Evolutionary conservation across 2,329 filamentous ascomycete species (phyloP).

Genomic region (Microsporum canis): DNA sequence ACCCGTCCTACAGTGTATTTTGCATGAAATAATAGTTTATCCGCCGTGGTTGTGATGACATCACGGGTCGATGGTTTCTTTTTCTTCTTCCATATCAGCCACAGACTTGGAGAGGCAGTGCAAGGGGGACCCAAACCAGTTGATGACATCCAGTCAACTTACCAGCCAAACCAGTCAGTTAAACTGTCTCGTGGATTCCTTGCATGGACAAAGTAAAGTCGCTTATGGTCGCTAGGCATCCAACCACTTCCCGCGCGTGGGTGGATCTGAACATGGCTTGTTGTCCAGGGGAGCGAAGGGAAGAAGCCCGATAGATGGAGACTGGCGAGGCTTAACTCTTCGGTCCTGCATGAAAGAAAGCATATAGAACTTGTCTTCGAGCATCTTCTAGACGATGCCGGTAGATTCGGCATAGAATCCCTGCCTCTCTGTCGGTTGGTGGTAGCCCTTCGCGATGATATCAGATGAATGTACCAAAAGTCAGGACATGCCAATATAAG

Average conservation of each 20-base stretch:
- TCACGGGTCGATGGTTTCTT: neutral
- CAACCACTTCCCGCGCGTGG: neutral
- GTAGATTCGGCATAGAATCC: neutral
- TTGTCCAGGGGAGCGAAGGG: neutral
- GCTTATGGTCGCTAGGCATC: neutral
- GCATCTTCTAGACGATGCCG: neutral
- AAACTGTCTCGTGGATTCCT: neutral
- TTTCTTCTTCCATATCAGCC: neutral
- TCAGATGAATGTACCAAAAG: neutral
- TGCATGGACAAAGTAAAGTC: neutral
- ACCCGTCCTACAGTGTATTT: neutral
- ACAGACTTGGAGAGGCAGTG: neutral
- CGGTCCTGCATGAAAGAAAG: neutral
- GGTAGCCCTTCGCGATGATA: neutral
- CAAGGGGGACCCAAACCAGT: neutral
- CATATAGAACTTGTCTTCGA: neutral
- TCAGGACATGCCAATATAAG: neutral
- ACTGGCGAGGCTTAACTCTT: neutral
- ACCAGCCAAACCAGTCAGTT: no score
- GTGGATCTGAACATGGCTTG: neutral
- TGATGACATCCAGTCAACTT: neutral
- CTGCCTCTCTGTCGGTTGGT: neutral
- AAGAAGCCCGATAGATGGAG: neutral
- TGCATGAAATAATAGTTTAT: neutral
- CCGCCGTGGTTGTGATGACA: neutral